Evolutionary conservation across 129 eudicot genomes (phyloP), one percentile per base, ranked within the genome.

Genomic region (Calendula officinalis): DNA sequence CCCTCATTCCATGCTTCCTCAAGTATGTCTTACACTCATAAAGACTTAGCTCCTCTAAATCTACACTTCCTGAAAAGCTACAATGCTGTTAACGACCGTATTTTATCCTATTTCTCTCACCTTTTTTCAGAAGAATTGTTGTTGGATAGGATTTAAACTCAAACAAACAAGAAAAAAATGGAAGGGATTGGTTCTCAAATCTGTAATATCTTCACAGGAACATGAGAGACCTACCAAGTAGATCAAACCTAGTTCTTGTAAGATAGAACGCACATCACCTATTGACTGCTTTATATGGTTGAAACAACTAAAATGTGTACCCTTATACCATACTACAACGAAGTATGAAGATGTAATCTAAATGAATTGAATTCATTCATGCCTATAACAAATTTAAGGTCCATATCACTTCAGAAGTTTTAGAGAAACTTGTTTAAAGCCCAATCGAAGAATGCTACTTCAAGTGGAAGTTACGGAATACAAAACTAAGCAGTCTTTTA

Each of bases 1-100:
- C 60, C 79, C 95, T 79, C 75, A 90, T 78, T 12, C 80, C 82
- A 65, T 81, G 78, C 66, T 50, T 61, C 47, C 97, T 72, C 56
- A 90, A 60, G 80, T 83, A 86, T 8, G 81, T 53, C 77, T 81
- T 86, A 76, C 81, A 83, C 61, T 83, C 97, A 39, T 3, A 32
- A 56, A 79, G 62, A 70, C 68, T 86, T 57, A 75, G 71, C 36
- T 75, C 81, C 27, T 77, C 70, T 51, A 79, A 17, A 60, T 69
- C 78, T 48, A 74, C 77, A 71, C 69, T 56, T 65, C 77, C 97
- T 90, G 87, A 71, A 75, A 13, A 64, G 62, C 55, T 65, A 56
- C 66, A 41, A 60, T 41, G 15, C 37, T 35, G 48, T 57, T 70
- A 72, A 48, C 50, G 4, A 43, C 62, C 15, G 55, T 32, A 32